Conservation (phyloP, 106 monocot species). For the Dendrobium officinale region DNA sequence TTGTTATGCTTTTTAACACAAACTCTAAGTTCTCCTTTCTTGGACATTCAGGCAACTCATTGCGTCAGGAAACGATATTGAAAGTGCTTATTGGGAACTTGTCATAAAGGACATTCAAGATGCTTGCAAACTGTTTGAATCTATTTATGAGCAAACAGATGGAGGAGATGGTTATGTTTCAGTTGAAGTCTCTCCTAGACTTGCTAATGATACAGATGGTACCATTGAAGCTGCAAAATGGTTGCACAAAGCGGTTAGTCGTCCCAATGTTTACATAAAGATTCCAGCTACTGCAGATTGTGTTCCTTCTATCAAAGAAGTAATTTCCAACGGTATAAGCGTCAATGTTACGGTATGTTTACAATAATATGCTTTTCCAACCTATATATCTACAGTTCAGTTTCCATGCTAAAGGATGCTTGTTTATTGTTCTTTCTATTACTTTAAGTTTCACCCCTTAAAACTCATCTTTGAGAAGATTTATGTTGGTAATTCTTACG, state of each 20-base stretch:
- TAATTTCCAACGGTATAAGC: constrained; percentile 73
- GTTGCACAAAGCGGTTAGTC: constrained; percentile 65
- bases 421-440: background rate
- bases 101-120: constrained; percentile 97
- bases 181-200: constrained; percentile 90
- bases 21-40: background rate
- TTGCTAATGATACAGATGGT: constrained; percentile 75
- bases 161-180: constrained; percentile 93
- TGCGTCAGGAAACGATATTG: constrained; percentile 59
- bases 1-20: background rate
- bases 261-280: constrained; percentile 86
- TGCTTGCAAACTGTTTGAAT: constrained; percentile 90
- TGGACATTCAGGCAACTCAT: constrained; percentile 54
- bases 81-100: constrained; percentile 90
- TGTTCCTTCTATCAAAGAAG: constrained; percentile 76
- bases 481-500: background rate
- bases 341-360: constrained; percentile 92
- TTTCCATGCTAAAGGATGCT: background rate
- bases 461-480: background rate
- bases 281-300: constrained; percentile 98
- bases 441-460: background rate
- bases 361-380: background rate
- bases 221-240: constrained; percentile 91
- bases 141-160: constrained; percentile 76
- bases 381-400: background rate